Conservation (phyloP, 2,329 filamentous ascomycete species). For the Tricladium varicosporioides region DNA sequence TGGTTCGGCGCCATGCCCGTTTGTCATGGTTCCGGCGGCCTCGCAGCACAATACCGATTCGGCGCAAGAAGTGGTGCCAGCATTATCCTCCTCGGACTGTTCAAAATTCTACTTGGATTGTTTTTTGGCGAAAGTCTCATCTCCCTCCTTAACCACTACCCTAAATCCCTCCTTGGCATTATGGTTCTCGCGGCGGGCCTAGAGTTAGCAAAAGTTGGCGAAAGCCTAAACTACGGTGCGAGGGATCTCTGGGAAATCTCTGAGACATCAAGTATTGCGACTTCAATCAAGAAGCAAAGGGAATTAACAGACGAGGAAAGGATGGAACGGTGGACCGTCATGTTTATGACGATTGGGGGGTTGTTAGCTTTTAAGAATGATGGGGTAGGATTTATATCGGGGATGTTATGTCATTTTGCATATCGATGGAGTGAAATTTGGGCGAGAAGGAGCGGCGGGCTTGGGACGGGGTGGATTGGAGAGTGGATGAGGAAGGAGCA, state of each 20-base stretch:
- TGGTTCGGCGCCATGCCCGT: slow-evolving; percentile 96
- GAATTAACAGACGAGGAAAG: slow-evolving; percentile 65
- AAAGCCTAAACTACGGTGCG: slow-evolving; percentile 74
- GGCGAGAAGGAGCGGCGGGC: slow-evolving; percentile 8
- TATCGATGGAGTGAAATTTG: slow-evolving; percentile 41
- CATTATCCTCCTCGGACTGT: slow-evolving; percentile 72
- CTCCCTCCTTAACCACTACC: slow-evolving; percentile 68
- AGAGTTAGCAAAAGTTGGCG: slow-evolving; percentile 82
- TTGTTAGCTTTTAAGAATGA: slow-evolving; percentile 88
- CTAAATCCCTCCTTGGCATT: slow-evolving; percentile 73
- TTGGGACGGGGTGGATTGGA: background rate
- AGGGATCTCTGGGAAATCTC: slow-evolving; percentile 58
- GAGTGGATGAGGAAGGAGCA: slow-evolving; percentile 3
- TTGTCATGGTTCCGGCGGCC: slow-evolving; percentile 87
- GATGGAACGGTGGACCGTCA: slow-evolving; percentile 78
- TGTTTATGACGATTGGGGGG: slow-evolving; percentile 82
- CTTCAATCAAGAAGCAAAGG: slow-evolving; percentile 43
- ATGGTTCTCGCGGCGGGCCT: slow-evolving; percentile 89
- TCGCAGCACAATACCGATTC: slow-evolving; percentile 89
- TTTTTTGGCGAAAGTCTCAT: slow-evolving; percentile 74
- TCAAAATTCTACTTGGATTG: slow-evolving; percentile 76
- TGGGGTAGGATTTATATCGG: slow-evolving; percentile 79
- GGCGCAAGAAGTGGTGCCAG: slow-evolving; percentile 85
- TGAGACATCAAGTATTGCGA: slow-evolving; percentile 35
- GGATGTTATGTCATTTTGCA: slow-evolving; percentile 74